Evolutionary conservation across 108 stramenopile genomes (phyloP), one percentile per base, ranked within the genome.

Genomic region (Heterococcus sp.): DNA sequence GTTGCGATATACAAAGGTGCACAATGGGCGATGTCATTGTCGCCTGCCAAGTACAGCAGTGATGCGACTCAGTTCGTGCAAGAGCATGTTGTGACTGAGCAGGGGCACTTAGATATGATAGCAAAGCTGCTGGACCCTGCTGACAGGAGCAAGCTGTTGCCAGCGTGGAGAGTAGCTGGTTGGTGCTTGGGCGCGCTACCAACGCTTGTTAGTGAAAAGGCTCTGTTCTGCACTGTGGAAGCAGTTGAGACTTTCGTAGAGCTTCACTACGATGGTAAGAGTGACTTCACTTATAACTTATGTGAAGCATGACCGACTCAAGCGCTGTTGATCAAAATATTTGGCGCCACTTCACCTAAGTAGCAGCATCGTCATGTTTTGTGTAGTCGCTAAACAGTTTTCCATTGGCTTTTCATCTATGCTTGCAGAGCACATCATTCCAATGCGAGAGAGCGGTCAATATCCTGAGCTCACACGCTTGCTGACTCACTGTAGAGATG

Each of bases 211-310:
- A 37, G 67, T 37, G 75, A 76, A 38, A 14, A 37, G 5, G 66
- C 36, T 14, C 75, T 76, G 36, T 76, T 76, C 66, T 31, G 14
- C 31, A 76, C 75, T n/a, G 75, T 76, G 0, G 75, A 76, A 30
- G 63, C 63, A 14, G 75, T 76, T 4, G 75, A 76, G 36, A 76
- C 75, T 5, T 76, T 76, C n/a, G 75, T 76, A 37, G 75, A 76
- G 27, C 68, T 39, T 37, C 75, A 76, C 36, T 76, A 76, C 67
- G 2, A 58, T 21, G 46, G 46, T 58, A 58, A 14, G 46, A 3
- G 28, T 3, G 3, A 68, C 5, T 27, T 4, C 28, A 5, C 3
- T 11, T 11, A 27, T 27, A 68, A 68, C 8, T 3, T 32, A 73
- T 27, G 4, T 38, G 21, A 39, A 37, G n/a, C n/a, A 36, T 3